Percentiles rank a stretch among this genome's conserved stretches.
phyloP scores from a whole-genome alignment of 2,329 filamentous ascomycete genomes.

The Fusarium udum region DNA sequence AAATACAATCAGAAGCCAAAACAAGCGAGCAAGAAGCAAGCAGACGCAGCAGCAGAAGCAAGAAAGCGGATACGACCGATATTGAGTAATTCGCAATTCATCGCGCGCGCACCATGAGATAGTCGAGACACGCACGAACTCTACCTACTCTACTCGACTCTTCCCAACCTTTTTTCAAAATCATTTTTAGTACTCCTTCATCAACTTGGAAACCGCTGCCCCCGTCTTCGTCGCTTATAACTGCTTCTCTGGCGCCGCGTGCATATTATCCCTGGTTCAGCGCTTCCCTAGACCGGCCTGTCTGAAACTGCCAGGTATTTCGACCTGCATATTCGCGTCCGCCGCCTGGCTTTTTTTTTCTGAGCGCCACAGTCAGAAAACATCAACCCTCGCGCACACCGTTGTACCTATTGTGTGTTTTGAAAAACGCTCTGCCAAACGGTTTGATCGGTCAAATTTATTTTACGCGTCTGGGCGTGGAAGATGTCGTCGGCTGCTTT shows the following conservation, averaged over 20 bases:
- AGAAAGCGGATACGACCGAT: conserved; percentile 38
- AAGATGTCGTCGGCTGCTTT: conserved; percentile 66
- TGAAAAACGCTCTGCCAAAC: conserved; percentile 8
- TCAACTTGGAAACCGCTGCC: conserved; percentile 33
- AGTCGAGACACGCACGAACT: conserved; percentile 45
- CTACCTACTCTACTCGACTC: conserved; percentile 41
- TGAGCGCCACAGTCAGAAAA: conserved; percentile 30
- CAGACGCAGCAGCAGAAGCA: conserved; percentile 11
- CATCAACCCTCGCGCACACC: conserved; percentile 17
- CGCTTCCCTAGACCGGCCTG: conserved; percentile 31
- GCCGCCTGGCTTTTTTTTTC: conserved; percentile 35
- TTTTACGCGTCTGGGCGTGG: conserved; percentile 42
- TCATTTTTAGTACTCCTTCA: conserved; percentile 44
- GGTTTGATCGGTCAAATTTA: conserved; percentile 12
- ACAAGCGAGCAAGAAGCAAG: conserved; percentile 33
- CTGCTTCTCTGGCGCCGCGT: conserved; percentile 32
- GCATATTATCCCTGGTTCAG: conserved; percentile 34
- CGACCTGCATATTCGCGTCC: conserved; percentile 43
- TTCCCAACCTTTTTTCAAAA: conserved; percentile 14
- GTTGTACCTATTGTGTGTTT: conserved; percentile 7
- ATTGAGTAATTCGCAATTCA: conserved; percentile 49
- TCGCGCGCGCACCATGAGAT: conserved; percentile 56
- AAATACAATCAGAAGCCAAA: conserved; percentile 15
- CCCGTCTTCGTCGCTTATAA: conserved; percentile 25
- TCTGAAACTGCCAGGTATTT: conserved; percentile 45